A percentile compares a stretch with the other conserved stretches of the same genome.
Conservation (phyloP, 352 stramenopile genomes). For the Globisporangium viniferum region DNA sequence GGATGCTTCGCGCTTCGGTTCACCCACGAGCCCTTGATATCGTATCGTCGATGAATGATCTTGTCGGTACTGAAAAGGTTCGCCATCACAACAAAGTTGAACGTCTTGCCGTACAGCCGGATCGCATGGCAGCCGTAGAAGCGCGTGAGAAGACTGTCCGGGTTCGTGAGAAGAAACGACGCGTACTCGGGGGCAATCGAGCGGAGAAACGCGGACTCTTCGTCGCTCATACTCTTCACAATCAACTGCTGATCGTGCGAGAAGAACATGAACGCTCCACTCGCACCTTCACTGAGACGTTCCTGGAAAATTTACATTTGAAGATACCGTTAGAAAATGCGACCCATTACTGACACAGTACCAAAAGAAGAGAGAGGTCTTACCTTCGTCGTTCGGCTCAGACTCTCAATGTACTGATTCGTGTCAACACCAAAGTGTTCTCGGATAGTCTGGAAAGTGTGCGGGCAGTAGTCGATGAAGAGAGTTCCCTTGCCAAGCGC, state of each 20-base stretch:
- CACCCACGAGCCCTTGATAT: conserved; percentile 88
- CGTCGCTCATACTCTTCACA: conserved; percentile 89
- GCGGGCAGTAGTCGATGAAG: conserved; percentile 85
- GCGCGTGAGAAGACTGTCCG: conserved; percentile 74
- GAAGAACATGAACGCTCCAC: conserved; percentile 89
- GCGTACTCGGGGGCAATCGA: conserved; percentile 80
- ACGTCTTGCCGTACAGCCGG: conserved; percentile 84
- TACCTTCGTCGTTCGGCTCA: conserved; percentile 79
- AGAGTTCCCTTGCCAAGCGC: conserved; percentile 74
- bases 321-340: not conserved
- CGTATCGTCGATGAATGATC: conserved; percentile 83
- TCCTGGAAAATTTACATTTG: conserved; percentile 25
- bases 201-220: conserved; percentile 78
- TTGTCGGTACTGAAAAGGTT: conserved; percentile 85
- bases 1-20: conserved; percentile 86
- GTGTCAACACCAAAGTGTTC: conserved; percentile 83
- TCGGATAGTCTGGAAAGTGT: conserved; percentile 85
- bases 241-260: conserved; percentile 86
- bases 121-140: conserved; percentile 87
- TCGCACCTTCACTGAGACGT: conserved; percentile 81
- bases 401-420: conserved; percentile 79
- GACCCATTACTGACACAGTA: not conserved
- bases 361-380: not conserved
- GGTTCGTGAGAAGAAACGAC: conserved; percentile 79
- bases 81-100: conserved; percentile 89